These are phyloP conservation scores for Pichia ethanolica DNA, from an alignment of 805 yeast genomes.

Conservation along the genomic window DNA sequence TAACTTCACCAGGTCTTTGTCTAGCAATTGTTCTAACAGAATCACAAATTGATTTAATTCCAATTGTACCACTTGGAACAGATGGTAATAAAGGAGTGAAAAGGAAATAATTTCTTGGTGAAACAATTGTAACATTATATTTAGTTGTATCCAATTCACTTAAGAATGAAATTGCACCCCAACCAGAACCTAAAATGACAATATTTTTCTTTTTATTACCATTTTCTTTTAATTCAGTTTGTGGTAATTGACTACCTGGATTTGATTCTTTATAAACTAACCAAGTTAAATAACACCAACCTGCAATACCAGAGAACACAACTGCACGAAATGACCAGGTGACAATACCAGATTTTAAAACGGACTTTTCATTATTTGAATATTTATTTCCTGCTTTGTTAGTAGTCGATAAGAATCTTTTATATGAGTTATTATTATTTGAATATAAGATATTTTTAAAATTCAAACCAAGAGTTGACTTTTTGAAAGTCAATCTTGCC, in stretches of 20 bases:
- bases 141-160: constrained; percentile 78
- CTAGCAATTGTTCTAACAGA: constrained; percentile 86
- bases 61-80: constrained; percentile 90
- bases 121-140: constrained; percentile 82
- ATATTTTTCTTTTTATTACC: constrained; percentile 65
- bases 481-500: no score
- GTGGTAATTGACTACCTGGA: constrained; percentile 56
- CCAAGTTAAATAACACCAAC: constrained; percentile 54
- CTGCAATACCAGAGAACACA: constrained; percentile 41
- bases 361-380: no score
- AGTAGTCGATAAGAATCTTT: not conserved
- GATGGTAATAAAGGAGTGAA: constrained; percentile 96
- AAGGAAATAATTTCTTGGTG: constrained; percentile 91
- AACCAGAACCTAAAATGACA: constrained; percentile 83
- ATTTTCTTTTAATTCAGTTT: constrained; percentile 35
- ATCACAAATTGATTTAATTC: constrained; percentile 84
- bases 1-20: constrained; percentile 63
- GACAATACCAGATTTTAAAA: constrained; percentile 24
- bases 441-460: no score
- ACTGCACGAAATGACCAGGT: constrained; percentile 41
- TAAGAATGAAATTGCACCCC: constrained; percentile 87
- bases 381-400: no score
- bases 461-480: no score
- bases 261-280: constrained; percentile 54
- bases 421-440: no score